Conservation (phyloP, 345 rosid genomes). For the Boechera divaricarpa region DNA sequence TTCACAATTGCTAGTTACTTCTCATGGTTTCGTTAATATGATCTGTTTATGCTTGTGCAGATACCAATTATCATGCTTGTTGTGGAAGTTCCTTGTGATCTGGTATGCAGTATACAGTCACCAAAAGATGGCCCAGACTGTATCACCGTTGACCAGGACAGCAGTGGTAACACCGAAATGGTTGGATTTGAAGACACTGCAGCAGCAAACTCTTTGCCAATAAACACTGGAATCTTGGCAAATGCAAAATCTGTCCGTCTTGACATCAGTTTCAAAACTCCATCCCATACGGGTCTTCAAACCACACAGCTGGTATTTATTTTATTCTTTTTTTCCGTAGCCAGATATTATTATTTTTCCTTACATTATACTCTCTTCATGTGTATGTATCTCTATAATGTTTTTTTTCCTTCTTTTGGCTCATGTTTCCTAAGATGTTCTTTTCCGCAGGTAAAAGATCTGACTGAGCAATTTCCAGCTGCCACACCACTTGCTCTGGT, state of each 20-base stretch:
- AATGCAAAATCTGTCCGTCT: slow-evolving; percentile 76
- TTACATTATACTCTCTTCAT: slow-evolving; percentile 18
- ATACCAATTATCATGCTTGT: slow-evolving; percentile 95
- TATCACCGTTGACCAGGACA: slow-evolving; percentile 52
- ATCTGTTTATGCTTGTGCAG: slow-evolving; percentile 51
- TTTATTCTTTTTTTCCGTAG: neutral
- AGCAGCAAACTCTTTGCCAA: slow-evolving; percentile 53
- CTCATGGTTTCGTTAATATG: slow-evolving; percentile 42
- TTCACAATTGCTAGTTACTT: slow-evolving; percentile 4
- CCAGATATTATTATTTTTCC: slow-evolving; percentile 9
- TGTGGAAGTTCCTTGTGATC: slow-evolving; percentile 92
- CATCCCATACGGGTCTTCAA: slow-evolving; percentile 94
- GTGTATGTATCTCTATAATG: slow-evolving; percentile 15
- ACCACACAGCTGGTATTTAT: slow-evolving; percentile 81
- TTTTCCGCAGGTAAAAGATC: slow-evolving; percentile 73
- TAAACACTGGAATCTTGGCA: slow-evolving; percentile 47
- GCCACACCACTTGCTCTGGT: slow-evolving; percentile 95
- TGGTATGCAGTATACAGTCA: slow-evolving; percentile 65
- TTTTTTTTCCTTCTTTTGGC: slow-evolving; percentile 25
- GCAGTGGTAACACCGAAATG: slow-evolving; percentile 48
- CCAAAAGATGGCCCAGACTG: slow-evolving; percentile 63
- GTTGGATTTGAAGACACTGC: slow-evolving; percentile 60
- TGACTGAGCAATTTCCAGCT: slow-evolving; percentile 94
- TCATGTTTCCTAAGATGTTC: slow-evolving; percentile 28
- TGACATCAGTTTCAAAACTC: slow-evolving; percentile 91